These are phyloP conservation scores for Aspergillus indologenus DNA, from an alignment of 495 filamentous ascomycete species.

Conservation along the genomic window DNA sequence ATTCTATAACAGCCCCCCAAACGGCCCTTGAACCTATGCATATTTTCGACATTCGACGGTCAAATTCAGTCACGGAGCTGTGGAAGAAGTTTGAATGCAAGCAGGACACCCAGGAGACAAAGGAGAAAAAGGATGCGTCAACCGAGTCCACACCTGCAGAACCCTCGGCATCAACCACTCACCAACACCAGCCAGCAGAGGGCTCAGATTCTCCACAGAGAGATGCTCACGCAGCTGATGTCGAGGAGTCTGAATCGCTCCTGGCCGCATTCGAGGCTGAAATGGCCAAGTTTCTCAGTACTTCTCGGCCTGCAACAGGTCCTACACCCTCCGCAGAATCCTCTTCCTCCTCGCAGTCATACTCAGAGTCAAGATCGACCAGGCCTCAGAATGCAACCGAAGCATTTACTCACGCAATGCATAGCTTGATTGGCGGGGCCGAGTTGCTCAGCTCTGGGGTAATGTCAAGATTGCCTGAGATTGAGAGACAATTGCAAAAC, in stretches of 20 bases:
- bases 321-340: slow-evolving; percentile 13
- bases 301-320: slow-evolving; percentile 19
- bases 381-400: slow-evolving; percentile 26
- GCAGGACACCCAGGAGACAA: background rate
- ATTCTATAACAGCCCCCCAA: slow-evolving; percentile 10
- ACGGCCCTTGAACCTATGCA: slow-evolving; percentile 34
- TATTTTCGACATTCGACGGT: slow-evolving; percentile 48
- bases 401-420: slow-evolving; percentile 31
- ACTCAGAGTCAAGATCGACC: slow-evolving; percentile 15
- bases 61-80: slow-evolving; percentile 41
- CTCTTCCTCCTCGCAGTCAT: slow-evolving; percentile 16
- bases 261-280: slow-evolving; percentile 53
- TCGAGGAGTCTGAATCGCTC: slow-evolving; percentile 32
- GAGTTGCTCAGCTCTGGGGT: slow-evolving; percentile 37
- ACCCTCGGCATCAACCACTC: background rate
- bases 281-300: slow-evolving; percentile 42
- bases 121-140: slow-evolving; percentile 5
- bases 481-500: slow-evolving; percentile 40
- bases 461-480: slow-evolving; percentile 35
- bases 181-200: slow-evolving; percentile 1
- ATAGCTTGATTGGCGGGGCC: slow-evolving; percentile 35
- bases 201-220: background rate
- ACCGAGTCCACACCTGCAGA: slow-evolving; percentile 4
- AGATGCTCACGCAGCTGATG: slow-evolving; percentile 2
- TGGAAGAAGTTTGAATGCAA: slow-evolving; percentile 37